These are phyloP conservation scores for Pseudogymnoascus verrucosus DNA, from an alignment of 2,329 filamentous ascomycete genomes.

Conservation along the genomic window DNA sequence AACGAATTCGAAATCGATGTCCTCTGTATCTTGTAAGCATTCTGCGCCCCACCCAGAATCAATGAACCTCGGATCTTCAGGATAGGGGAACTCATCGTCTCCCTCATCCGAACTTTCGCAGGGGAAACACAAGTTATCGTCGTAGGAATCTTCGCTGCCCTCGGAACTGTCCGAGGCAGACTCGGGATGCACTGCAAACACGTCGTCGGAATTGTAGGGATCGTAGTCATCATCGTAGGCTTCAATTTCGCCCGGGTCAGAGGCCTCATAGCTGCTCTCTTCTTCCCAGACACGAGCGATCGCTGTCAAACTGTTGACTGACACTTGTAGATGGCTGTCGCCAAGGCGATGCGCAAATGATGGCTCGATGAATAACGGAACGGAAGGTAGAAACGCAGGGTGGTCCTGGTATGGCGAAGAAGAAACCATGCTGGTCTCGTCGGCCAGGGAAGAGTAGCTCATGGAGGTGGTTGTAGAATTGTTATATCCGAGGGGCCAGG, in stretches of 20 bases:
- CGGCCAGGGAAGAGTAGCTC: neutral
- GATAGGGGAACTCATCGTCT: constrained; percentile 43
- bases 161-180: constrained; percentile 15
- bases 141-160: constrained; percentile 28
- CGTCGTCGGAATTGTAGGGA: constrained; percentile 47
- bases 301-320: constrained; percentile 1
- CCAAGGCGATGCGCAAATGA: constrained; percentile 27
- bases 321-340: constrained; percentile 18
- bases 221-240: constrained; percentile 29
- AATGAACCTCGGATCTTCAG: constrained; percentile 53
- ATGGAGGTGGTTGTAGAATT: constrained; percentile 2
- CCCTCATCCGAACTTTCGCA: constrained; percentile 51
- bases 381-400: neutral
- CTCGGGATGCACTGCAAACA: constrained; percentile 14
- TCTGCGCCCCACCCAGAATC: constrained; percentile 67
- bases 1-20: constrained; percentile 99
- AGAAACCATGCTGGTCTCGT: neutral
- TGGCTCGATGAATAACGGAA: constrained; percentile 23
- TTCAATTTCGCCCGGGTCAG: constrained; percentile 8
- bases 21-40: constrained; percentile 91
- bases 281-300: neutral
- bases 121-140: constrained; percentile 29
- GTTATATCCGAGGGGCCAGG: constrained; percentile 24
- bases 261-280: neutral
- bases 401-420: neutral